A percentile compares a stretch with the other conserved stretches of the same genome.
Evolutionary conservation across 1,139 yeast genomes (phyloP).

Genomic region (Suhomyces choctaworum): DNA sequence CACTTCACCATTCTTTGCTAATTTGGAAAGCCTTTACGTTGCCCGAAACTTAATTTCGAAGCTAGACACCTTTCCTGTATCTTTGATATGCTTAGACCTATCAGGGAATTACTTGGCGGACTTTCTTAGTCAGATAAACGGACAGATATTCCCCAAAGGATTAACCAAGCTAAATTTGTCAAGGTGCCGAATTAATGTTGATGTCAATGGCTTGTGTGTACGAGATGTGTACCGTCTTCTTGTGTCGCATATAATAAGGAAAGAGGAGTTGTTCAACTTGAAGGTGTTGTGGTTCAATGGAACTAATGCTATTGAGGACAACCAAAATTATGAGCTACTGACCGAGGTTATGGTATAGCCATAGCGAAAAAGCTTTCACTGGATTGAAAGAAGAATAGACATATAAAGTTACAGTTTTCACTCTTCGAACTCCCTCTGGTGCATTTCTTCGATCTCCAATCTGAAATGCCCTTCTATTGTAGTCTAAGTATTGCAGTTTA

Average conservation of each 20-base stretch:
- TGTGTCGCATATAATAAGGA: neutral
- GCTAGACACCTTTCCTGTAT: constrained; percentile 17
- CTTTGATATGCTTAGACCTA: constrained; percentile 18
- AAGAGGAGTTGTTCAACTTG: constrained; percentile 2
- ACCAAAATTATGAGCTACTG: neutral
- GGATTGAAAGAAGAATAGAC: too few relatives aligned
- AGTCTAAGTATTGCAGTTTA: too few relatives aligned
- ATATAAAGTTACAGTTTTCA: too few relatives aligned
- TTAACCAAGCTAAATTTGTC: constrained; percentile 19
- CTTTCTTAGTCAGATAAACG: constrained; percentile 11
- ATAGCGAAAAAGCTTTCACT: too few relatives aligned
- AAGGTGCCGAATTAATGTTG: constrained; percentile 16
- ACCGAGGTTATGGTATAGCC: too few relatives aligned
- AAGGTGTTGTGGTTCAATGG: constrained; percentile 7
- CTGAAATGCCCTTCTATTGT: too few relatives aligned
- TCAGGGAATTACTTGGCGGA: constrained; percentile 23
- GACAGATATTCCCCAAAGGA: constrained; percentile 15
- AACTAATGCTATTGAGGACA: constrained; percentile 1
- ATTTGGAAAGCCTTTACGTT: constrained; percentile 21
- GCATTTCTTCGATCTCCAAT: too few relatives aligned
- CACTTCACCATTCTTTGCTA: constrained; percentile 13
- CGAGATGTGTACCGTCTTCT: neutral
- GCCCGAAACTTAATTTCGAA: constrained; percentile 25
- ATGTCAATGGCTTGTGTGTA: neutral
- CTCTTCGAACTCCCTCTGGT: too few relatives aligned